Conservation (phyloP, 202 grass and related monocot species). For the Hordeum pubiflorum region DNA sequence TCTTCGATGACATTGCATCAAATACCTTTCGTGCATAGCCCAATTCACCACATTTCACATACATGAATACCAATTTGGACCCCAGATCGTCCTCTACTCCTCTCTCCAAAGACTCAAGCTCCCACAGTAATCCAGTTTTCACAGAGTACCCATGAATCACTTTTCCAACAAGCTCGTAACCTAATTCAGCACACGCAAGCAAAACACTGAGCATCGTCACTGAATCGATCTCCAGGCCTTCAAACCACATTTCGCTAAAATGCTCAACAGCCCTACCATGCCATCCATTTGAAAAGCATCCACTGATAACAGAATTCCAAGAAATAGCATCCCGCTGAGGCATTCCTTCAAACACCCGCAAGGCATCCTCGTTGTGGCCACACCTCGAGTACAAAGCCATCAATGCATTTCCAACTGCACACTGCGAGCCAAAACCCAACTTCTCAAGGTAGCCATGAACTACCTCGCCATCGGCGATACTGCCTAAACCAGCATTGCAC, state of each 20-base stretch:
- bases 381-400: slow-evolving; percentile 58
- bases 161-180: slow-evolving; percentile 43
- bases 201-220: slow-evolving; percentile 59
- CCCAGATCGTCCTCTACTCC: slow-evolving; percentile 47
- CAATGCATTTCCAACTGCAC: slow-evolving; percentile 63
- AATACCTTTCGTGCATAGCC: slow-evolving; percentile 52
- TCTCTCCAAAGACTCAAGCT: slow-evolving; percentile 25
- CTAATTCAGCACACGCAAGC: slow-evolving; percentile 51
- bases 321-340: slow-evolving; percentile 54
- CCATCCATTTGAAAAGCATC: slow-evolving; percentile 57
- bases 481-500: slow-evolving; percentile 41
- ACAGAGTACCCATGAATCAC: slow-evolving; percentile 62
- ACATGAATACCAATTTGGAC: slow-evolving; percentile 76
- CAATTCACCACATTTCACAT: slow-evolving; percentile 64
- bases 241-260: slow-evolving; percentile 47
- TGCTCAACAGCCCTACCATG: slow-evolving; percentile 33
- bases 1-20: slow-evolving; percentile 37
- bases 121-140: slow-evolving; percentile 41
- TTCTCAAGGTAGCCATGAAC: slow-evolving; percentile 57
- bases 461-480: slow-evolving; percentile 31
- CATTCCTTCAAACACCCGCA: slow-evolving; percentile 57
- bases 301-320: slow-evolving; percentile 77
- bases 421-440: slow-evolving; percentile 39
- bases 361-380: slow-evolving; percentile 31
- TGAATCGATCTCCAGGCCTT: slow-evolving; percentile 39